A percentile compares a stretch with the other conserved stretches of the same genome.
Evolutionary conservation across 805 yeast genomes (phyloP).

Genomic region (Lipomyces starkeyi): DNA sequence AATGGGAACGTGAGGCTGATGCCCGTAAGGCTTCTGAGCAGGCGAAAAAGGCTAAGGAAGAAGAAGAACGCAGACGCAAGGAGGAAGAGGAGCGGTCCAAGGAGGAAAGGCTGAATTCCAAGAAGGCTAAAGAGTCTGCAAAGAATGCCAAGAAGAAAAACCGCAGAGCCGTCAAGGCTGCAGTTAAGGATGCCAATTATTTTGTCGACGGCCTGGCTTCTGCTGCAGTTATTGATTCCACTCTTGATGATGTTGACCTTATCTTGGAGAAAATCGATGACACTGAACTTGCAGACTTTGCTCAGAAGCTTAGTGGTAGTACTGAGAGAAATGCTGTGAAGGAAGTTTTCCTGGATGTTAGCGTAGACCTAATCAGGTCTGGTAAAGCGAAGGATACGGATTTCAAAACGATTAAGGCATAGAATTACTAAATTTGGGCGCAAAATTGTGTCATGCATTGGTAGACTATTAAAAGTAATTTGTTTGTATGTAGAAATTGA

Average conservation of each 20-base stretch:
- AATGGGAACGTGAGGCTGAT: conserved; percentile 99
- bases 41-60: conserved; percentile 84
- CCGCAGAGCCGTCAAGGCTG: conserved; percentile 81
- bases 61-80: conserved; percentile 79
- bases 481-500: neutral
- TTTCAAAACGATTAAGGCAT: conserved; percentile 52
- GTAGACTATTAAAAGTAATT: neutral
- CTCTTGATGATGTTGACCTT: conserved; percentile 70
- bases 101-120: conserved; percentile 74
- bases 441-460: neutral
- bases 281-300: conserved; percentile 73
- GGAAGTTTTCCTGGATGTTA: conserved; percentile 61
- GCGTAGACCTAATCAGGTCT: conserved; percentile 57
- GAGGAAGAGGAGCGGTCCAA: conserved; percentile 73
- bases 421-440: neutral
- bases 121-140: conserved; percentile 96
- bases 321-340: conserved; percentile 63
- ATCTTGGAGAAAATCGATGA: conserved; percentile 84
- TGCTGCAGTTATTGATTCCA: conserved; percentile 60
- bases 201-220: conserved; percentile 66
- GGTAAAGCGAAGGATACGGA: conserved; percentile 61
- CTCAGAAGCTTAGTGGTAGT: conserved; percentile 64
- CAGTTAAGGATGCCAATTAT: conserved; percentile 83
- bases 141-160: conserved; percentile 91
- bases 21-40: conserved; percentile 95